phyloP scores from a whole-genome alignment of 2,329 filamentous ascomycete genomes.

The Phialophora macrospora region DNA sequence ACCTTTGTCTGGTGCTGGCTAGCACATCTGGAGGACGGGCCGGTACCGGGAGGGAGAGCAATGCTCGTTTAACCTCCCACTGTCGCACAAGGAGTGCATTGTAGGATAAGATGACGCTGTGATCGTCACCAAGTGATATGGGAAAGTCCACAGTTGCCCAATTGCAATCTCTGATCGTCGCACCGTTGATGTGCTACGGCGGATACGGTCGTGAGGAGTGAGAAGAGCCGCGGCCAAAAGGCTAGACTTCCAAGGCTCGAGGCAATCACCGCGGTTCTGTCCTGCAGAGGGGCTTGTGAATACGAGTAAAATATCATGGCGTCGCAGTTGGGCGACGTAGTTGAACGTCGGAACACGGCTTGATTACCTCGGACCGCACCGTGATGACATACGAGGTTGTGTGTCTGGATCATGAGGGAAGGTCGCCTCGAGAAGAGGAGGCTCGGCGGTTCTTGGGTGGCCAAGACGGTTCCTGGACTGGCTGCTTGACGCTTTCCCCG shows the following conservation, averaged over 20 bases:
- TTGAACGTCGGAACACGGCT: constrained; percentile 7
- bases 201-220: background rate
- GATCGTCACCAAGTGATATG: constrained; percentile 3
- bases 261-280: background rate
- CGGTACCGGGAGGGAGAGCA: background rate
- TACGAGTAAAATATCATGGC: background rate
- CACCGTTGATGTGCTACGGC: background rate
- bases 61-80: constrained; percentile 3
- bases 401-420: background rate
- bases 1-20: background rate
- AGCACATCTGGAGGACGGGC: background rate
- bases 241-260: background rate
- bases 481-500: constrained; percentile 9
- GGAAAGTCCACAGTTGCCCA: background rate
- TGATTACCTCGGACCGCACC: constrained; percentile 9
- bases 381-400: background rate
- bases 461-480: constrained; percentile 5
- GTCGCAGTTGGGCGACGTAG: background rate
- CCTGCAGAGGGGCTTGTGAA: background rate
- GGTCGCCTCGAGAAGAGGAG: constrained; percentile 4
- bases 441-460: background rate
- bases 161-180: constrained; percentile 5
- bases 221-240: no score
- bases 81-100: background rate
- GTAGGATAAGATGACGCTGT: background rate